A percentile compares a stretch with the other conserved stretches of the same genome.
Conservation (phyloP, 139 green algal genomes). For the Micromonas commoda region DNA sequence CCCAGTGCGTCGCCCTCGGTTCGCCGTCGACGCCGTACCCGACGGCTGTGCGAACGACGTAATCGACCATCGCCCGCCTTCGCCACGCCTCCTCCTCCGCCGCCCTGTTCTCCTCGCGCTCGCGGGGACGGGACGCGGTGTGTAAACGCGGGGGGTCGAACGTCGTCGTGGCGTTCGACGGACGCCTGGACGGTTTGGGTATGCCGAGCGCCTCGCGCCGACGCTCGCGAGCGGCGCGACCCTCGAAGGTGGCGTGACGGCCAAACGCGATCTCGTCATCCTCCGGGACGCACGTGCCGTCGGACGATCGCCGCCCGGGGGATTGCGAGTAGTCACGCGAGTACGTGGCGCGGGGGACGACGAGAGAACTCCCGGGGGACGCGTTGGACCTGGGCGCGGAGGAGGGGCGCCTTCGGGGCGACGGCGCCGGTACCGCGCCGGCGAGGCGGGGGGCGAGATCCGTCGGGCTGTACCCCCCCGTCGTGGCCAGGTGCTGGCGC, state of each 20-base stretch:
- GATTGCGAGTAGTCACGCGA: too few species aligned
- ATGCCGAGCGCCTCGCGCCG: too few species aligned
- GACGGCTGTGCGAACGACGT: background rate
- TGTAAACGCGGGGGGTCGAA: background rate
- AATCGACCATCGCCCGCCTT: background rate
- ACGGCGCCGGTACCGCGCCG: background rate
- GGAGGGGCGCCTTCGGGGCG: background rate
- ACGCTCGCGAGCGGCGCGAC: too few species aligned
- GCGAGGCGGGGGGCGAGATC: too few species aligned
- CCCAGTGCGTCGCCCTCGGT: background rate
- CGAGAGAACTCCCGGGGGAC: too few species aligned
- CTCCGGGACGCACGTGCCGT: too few species aligned
- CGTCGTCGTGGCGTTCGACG: background rate
- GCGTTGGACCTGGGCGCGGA: background rate
- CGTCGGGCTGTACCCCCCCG: too few species aligned
- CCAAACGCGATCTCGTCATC: background rate
- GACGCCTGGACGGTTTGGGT: too few species aligned
- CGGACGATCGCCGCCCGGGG: too few species aligned
- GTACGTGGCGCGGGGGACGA: too few species aligned
- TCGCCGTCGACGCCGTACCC: background rate
- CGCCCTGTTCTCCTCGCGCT: background rate
- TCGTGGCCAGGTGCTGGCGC: too few species aligned
- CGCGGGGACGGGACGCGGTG: background rate
- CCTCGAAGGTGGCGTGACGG: background rate
- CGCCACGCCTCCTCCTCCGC: background rate